Evolutionary conservation across 1,284 basidiomycete species (phyloP).

Genomic region (Rhodotorula sp.): DNA sequence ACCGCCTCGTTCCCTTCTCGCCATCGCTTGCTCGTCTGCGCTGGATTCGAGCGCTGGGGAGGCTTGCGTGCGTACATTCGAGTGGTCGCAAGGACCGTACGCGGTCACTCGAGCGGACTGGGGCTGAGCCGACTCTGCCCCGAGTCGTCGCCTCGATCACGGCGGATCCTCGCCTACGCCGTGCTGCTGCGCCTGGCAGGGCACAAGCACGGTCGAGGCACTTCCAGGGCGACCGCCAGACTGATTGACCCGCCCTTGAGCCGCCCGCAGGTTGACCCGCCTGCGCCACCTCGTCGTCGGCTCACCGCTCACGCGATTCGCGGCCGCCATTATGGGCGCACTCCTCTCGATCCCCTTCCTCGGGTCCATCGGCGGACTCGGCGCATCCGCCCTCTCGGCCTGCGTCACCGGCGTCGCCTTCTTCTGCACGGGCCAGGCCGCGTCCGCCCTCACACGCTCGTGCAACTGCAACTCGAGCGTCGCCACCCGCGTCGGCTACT

Average conservation of each 20-base stretch:
- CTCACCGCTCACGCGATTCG: neutral
- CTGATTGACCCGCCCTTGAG: too few species aligned
- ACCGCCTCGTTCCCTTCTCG: neutral
- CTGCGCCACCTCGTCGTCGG: neutral
- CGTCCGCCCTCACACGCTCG: conserved; percentile 90
- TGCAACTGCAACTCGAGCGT: conserved; percentile 99
- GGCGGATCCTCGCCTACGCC: too few species aligned
- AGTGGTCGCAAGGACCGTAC: too few species aligned
- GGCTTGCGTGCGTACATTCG: too few species aligned
- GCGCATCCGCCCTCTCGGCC: conserved; percentile 59
- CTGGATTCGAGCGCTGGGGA: neutral
- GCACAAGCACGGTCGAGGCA: too few species aligned
- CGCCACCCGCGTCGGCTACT: conserved; percentile 94
- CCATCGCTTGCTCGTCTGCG: neutral
- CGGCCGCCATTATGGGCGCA: conserved; percentile 62
- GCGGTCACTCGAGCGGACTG: too few species aligned
- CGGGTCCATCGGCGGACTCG: conserved; percentile 73
- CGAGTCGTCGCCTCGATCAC: too few species aligned
- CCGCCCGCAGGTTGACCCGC: neutral
- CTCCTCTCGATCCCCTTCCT: conserved; percentile 83
- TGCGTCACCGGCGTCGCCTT: conserved; percentile 51
- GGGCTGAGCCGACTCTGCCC: too few species aligned
- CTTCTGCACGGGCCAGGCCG: conserved; percentile 52
- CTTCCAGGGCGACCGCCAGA: too few species aligned
- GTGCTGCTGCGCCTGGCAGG: too few species aligned